phyloP scores from a whole-genome alignment of 495 filamentous ascomycete species.

The Penicillium manginii region DNA sequence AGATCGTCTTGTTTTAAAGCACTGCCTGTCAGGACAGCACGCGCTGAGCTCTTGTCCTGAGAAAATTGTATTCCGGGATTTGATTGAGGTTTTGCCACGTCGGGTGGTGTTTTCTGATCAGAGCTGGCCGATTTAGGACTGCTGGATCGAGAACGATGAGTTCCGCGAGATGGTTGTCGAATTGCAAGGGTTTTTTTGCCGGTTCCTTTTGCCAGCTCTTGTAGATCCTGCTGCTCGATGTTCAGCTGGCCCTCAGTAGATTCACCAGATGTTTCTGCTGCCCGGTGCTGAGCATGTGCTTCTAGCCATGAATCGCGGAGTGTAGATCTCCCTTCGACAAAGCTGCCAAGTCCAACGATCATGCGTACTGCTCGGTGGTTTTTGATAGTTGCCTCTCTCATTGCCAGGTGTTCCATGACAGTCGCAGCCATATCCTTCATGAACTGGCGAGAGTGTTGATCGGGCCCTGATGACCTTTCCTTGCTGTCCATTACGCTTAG shows the following conservation, averaged over 20 bases:
- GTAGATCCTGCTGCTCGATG: conserved; percentile 25
- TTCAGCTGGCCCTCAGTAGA: conserved; percentile 26
- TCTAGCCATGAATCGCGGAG: conserved; percentile 32
- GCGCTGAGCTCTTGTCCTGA: not conserved
- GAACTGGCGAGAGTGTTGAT: conserved; percentile 24
- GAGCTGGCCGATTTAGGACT: not conserved
- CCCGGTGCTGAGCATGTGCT: conserved; percentile 16
- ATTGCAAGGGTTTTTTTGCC: not conserved
- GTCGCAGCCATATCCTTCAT: conserved; percentile 38
- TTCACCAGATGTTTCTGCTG: conserved; percentile 14
- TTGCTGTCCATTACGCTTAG: conserved; percentile 59
- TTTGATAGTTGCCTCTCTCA: conserved; percentile 9
- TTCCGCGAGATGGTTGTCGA: not conserved
- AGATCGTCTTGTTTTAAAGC: conserved; percentile 13
- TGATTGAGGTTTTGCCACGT: not conserved
- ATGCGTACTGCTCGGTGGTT: conserved; percentile 27
- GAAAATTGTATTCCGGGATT: not conserved
- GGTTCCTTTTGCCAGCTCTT: conserved; percentile 13
- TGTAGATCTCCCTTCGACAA: conserved; percentile 33
- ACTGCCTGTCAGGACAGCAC: conserved; percentile 13
- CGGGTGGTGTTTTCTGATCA: not conserved
- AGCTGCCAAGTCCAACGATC: conserved; percentile 37
- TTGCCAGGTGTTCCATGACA: conserved; percentile 31
- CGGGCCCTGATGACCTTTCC: conserved; percentile 28
- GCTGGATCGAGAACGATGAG: not conserved